Evolutionary conservation across 1,284 basidiomycete genomes (phyloP).

Genomic region (Leccinum subrobustum): DNA sequence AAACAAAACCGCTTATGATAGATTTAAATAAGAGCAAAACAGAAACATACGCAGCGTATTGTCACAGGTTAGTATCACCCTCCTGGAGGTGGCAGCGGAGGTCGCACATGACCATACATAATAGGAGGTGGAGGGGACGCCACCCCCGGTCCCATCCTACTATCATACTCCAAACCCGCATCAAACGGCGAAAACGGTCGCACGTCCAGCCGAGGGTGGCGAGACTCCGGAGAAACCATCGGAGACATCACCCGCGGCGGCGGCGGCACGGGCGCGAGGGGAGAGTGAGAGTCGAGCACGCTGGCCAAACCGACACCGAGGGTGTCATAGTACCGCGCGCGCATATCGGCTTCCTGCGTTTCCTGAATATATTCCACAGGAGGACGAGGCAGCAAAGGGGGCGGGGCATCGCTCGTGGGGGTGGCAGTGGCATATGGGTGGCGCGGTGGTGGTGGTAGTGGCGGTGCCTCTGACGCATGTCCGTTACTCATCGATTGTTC

Average conservation of each 20-base stretch:
- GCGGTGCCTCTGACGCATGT: conserved; percentile 12
- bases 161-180: conserved; percentile 31
- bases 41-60: not conserved
- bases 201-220: conserved; percentile 31
- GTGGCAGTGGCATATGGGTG: conserved; percentile 20
- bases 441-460: not conserved
- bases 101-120: not conserved
- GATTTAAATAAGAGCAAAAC: not conserved
- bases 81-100: conserved; percentile 7
- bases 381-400: conserved; percentile 69
- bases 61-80: conserved; percentile 12
- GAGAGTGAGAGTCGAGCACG: conserved; percentile 12
- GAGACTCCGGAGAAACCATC: not conserved
- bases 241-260: conserved; percentile 19
- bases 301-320: conserved; percentile 18
- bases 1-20: not conserved
- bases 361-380: conserved; percentile 76
- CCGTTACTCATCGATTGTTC: conserved; percentile 31
- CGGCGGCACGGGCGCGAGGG: conserved; percentile 27
- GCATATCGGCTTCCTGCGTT: conserved; percentile 67
- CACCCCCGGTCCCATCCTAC: not conserved
- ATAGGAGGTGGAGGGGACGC: conserved; percentile 6
- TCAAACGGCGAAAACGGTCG: conserved; percentile 46
- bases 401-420: conserved; percentile 28
- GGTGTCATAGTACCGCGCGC: conserved; percentile 35